Evolutionary conservation across 305 asterid species (phyloP).

Genomic region (Lippia alba): DNA sequence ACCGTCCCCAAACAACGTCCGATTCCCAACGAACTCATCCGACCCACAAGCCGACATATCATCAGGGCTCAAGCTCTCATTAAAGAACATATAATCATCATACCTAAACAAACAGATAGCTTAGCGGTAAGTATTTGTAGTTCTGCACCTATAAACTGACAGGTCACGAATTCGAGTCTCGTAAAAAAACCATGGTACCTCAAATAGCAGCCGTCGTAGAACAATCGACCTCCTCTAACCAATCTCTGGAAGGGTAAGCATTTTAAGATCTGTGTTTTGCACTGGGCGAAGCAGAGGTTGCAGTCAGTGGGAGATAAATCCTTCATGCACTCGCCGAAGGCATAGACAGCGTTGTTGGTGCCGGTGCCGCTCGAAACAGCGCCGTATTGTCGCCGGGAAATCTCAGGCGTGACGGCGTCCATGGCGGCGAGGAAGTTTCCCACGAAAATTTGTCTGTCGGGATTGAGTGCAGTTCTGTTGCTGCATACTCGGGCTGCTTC

Average conservation of each 20-base stretch:
- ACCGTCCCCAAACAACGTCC: conserved; percentile 42
- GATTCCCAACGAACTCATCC: conserved; percentile 52
- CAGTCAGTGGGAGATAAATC: conserved; percentile 62
- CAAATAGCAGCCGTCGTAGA: conserved; percentile 62
- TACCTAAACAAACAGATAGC: conserved; percentile 10
- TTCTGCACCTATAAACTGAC: too few species aligned
- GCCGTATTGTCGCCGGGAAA: conserved; percentile 43
- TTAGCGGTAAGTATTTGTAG: too few species aligned
- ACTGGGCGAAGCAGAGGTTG: conserved; percentile 58
- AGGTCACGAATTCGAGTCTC: too few species aligned
- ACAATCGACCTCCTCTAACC: conserved; percentile 51
- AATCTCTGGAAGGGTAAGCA: conserved; percentile 58
- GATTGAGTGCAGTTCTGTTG: conserved; percentile 45
- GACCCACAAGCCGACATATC: conserved; percentile 53
- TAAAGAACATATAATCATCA: conserved; percentile 57
- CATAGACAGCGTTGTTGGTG: conserved; percentile 49
- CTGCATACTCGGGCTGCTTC: conserved; percentile 53
- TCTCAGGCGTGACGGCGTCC: conserved; percentile 46
- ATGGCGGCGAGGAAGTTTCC: conserved; percentile 53
- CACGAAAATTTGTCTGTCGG: conserved; percentile 48
- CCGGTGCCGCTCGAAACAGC: conserved; percentile 49
- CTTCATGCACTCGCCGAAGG: conserved; percentile 68
- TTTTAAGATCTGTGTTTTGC: conserved; percentile 47
- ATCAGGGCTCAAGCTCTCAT: conserved; percentile 50
- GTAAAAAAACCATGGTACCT: conserved; percentile 51